Conservation (phyloP, 139 green algal species). For the Micractinium conductrix region DNA sequence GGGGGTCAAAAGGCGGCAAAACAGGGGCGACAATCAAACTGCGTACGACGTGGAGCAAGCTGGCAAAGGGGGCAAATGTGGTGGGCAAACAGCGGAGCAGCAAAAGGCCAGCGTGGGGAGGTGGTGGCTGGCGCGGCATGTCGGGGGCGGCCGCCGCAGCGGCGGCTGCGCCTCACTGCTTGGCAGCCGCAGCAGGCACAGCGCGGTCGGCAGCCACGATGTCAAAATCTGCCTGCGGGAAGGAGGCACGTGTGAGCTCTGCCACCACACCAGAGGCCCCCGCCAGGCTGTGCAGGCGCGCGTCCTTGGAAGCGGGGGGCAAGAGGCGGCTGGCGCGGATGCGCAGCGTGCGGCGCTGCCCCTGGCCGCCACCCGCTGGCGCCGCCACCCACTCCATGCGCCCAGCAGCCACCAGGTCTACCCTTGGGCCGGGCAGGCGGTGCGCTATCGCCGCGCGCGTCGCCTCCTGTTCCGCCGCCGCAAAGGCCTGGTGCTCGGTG, state of each 20-base stretch:
- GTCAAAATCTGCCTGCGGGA: slow-evolving; percentile 9
- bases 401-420: slow-evolving; percentile 68
- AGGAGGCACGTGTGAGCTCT: slow-evolving; percentile 9
- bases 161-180: too few relatives aligned
- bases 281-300: slow-evolving; percentile 5
- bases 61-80: too few relatives aligned
- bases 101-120: too few relatives aligned
- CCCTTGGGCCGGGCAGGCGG: slow-evolving; percentile 41
- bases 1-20: too few relatives aligned
- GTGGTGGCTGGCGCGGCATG: too few relatives aligned
- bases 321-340: slow-evolving; percentile 14
- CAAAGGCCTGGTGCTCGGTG: slow-evolving; percentile 56
- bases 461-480: slow-evolving; percentile 34
- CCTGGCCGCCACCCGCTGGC: background rate
- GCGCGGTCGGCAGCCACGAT: background rate
- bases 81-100: too few relatives aligned
- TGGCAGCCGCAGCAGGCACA: background rate
- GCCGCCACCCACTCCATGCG: slow-evolving; percentile 66
- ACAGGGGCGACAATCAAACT: too few relatives aligned
- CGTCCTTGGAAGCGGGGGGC: slow-evolving; percentile 14
- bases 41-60: too few relatives aligned
- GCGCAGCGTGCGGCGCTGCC: slow-evolving; percentile 41
- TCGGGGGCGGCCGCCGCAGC: too few relatives aligned
- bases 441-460: slow-evolving; percentile 6
- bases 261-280: background rate